Base-by-base conservation (phyloP, 1,284 basidiomycete species). In the Naganishia sp. region DNA sequence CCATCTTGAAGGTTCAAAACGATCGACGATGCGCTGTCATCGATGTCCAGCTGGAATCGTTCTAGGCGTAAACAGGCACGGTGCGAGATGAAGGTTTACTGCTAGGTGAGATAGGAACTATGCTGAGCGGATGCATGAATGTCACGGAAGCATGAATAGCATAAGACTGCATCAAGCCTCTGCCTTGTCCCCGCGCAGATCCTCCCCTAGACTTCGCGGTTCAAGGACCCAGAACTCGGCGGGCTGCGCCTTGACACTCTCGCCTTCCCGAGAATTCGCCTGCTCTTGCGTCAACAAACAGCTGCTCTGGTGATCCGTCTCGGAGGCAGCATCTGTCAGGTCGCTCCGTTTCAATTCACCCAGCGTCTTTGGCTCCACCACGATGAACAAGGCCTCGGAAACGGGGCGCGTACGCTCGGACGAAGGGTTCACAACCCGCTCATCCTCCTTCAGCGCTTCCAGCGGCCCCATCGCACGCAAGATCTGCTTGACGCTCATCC, bases 401-500 rank as follows among this genome's bases (percentile, higher is more conserved):
- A 50, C 46, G 53, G 73, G 72, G 73, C 17, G 73, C 71, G 57
- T 70, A 69, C 3, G 67, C 45, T 63, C 69, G 70, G 74, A 75
- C 17, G 25, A 25, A 3, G 28, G 13, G 17, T 31, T 42, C n/a
- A 31, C 50, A 2, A 46, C 28, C 35, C 43, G 18, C 54, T 73
- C 74, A 74, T 32, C 75, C 70, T 61, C 70, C 70, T 9, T 69
- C 46, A 69, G 70, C 71, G 77, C 77, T 23, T 76, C 65, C 2
- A 70, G 53, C 56, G 75, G 74, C 13, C 68, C 82, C 72, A 86
- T 82, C 73, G 87, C 87, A 67, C 83, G 82, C 69, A 90, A 73
- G 43, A 92, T 82, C n/a, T 87, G 86, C 73, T 85, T 86, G 35
- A 91, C 85, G 69, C 90, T 90, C 41, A 87, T 84, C 71, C 85